A percentile compares a stretch with the other conserved stretches of the same genome.
Conservation (phyloP, 139 green algal species). For the Zygnema cylindricum region DNA sequence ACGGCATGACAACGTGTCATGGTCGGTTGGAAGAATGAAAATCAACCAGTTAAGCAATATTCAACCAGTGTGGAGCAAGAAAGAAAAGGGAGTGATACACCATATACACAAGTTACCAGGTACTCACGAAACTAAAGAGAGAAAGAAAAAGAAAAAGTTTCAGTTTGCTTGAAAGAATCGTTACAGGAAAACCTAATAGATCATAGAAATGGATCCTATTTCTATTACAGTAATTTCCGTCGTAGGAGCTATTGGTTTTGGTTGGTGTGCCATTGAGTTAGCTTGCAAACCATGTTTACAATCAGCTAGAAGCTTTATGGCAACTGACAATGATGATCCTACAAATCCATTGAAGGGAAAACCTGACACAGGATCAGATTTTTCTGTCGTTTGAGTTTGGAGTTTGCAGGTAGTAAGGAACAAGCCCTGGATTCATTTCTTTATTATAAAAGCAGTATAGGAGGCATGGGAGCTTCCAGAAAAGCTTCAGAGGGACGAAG, state of each 20-base stretch:
- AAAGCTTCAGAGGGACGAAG: not conserved
- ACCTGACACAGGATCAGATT: not conserved
- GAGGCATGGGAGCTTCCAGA: not conserved
- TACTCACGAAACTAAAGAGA: no score
- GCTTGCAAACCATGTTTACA: not conserved
- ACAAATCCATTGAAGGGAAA: not conserved
- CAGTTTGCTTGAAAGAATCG: no score
- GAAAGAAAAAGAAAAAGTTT: no score
- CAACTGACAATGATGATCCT: not conserved
- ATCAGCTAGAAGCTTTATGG: not conserved
- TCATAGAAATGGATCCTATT: not conserved
- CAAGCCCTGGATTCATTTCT: not conserved
- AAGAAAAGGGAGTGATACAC: no score
- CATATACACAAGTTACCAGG: no score
- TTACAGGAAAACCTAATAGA: no score
- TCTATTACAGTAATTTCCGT: not conserved
- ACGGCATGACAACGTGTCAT: no score
- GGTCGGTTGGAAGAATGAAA: no score
- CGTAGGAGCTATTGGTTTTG: not conserved
- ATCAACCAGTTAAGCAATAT: no score
- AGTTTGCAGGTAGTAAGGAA: no score
- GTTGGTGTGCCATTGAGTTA: not conserved
- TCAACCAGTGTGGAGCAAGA: no score
- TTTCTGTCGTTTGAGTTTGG: not conserved
- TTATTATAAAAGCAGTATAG: not conserved